These are phyloP conservation scores for Amauroascus niger DNA, from an alignment of 2,329 filamentous ascomycete species.

Conservation along the genomic window DNA sequence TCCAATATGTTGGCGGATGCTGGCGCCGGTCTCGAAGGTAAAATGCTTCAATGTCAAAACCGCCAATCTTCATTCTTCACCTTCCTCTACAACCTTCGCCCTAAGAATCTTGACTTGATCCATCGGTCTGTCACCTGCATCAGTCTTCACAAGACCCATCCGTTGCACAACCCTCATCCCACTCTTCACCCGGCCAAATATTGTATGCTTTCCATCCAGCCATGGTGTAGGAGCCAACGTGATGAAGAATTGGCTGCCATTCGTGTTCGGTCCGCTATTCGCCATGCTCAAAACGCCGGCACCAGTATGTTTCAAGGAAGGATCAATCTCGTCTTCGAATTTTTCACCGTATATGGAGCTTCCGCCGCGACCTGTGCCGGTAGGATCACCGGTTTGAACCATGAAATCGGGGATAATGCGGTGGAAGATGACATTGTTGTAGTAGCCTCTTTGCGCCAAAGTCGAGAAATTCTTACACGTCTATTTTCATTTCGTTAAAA, in stretches of 20 bases:
- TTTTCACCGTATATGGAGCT: constrained; percentile 83
- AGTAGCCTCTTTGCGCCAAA: constrained; percentile 75
- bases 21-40: too few species aligned
- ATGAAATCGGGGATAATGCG: constrained; percentile 95
- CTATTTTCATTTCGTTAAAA: constrained; percentile 25
- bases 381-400: constrained; percentile 90
- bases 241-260: constrained; percentile 92
- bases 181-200: constrained; percentile 81
- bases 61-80: constrained; percentile 31
- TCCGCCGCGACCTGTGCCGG: constrained; percentile 83
- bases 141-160: constrained; percentile 81
- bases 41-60: not conserved
- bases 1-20: too few species aligned
- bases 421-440: constrained; percentile 77
- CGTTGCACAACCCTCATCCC: constrained; percentile 77
- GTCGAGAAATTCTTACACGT: constrained; percentile 82
- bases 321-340: constrained; percentile 83
- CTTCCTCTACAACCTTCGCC: constrained; percentile 61
- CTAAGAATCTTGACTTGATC: constrained; percentile 73
- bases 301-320: constrained; percentile 75
- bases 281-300: constrained; percentile 95
- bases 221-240: constrained; percentile 90
- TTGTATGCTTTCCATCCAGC: constrained; percentile 94
- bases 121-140: constrained; percentile 65
- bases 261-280: constrained; percentile 85